Evolutionary conservation across 768 basidiomycete genomes (phyloP), one percentile per base, ranked within the genome.

Genomic region (Mycena leptocephala): DNA sequence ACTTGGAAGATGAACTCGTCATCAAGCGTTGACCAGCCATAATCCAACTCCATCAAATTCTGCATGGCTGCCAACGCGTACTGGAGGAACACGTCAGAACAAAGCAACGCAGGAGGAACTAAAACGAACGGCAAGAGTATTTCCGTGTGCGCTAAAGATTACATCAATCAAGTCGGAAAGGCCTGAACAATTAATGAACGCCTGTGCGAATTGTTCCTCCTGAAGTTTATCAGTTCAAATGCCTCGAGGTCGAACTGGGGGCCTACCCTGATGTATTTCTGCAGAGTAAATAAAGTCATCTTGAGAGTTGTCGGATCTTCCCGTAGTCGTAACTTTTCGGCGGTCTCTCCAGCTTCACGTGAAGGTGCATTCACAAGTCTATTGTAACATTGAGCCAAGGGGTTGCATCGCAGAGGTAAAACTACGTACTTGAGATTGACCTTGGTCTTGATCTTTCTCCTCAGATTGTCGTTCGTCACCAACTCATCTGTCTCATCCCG

Each of bases 61-160:
- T 97, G 95, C 91, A 97, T 92, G 3, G 94, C 93, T 5, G 93
- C 92, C 43, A 98, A 88, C 11, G 95, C 95, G 77, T 97, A 97
- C 95, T 97, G 74, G 71, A 77, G 63, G 28, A 18, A 33, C 72
- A 26, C 20, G 51, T 72, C 14, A 74, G 59, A 32, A 59, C 61
- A 39, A 53, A 35, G 56, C 28, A 61, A 58, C 51, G 58, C 56
- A 43, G 53, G 14, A 64, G 79, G 48, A 37, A 58, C 43, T 32
- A 28, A 41, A 64, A 88, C 89, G 81, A 78, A 96, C 95, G 53
- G 97, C 96, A 46, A 98, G 92, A 1, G 93, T 94, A 82, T 98
- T 98, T 43, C 97, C 96, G 69, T 93, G 91, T 22, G 89, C 89
- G 3, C 84, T 84, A 70, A 89, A 87, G 74, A 97, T 95, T 46